These are phyloP conservation scores for Aureobasidium lini DNA, from an alignment of 2,329 filamentous ascomycete species.

Conservation along the genomic window DNA sequence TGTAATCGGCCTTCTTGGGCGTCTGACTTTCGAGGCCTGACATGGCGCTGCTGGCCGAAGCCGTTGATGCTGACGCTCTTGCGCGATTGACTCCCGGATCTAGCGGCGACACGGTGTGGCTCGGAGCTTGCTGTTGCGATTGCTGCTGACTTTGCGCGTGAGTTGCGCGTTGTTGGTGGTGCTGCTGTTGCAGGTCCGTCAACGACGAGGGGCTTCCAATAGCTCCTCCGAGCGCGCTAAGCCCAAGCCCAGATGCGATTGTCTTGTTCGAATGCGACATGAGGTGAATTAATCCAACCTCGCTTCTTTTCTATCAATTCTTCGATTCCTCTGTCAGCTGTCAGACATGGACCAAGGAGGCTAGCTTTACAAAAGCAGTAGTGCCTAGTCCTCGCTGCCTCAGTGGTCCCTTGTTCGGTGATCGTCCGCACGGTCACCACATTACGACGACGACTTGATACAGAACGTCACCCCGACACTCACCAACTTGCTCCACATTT, in stretches of 20 bases:
- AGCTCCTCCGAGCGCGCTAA: neutral
- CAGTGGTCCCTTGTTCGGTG: neutral
- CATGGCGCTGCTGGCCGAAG: slow-evolving; percentile 4
- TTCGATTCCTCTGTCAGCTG: neutral
- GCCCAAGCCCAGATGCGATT: neutral
- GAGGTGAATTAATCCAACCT: no score
- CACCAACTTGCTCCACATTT: neutral
- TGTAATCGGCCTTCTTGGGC: slow-evolving; percentile 41
- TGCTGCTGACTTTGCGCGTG: neutral
- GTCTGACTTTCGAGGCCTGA: slow-evolving; percentile 31
- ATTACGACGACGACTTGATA: neutral
- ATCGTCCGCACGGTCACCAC: neutral
- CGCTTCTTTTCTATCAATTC: neutral
- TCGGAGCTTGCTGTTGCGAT: neutral
- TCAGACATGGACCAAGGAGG: neutral
- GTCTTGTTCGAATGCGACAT: slow-evolving; percentile 7
- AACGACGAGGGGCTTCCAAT: neutral
- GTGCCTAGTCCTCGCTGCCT: neutral
- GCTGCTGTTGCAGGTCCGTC: neutral
- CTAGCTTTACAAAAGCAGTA: no score
- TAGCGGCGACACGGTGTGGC: neutral
- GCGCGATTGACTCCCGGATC: neutral
- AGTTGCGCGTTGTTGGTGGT: neutral
- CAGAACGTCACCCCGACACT: neutral
- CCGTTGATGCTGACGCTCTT: neutral